These are phyloP conservation scores for Beauveria rudraprayagi DNA, from an alignment of 2,329 filamentous ascomycete genomes.

Conservation along the genomic window DNA sequence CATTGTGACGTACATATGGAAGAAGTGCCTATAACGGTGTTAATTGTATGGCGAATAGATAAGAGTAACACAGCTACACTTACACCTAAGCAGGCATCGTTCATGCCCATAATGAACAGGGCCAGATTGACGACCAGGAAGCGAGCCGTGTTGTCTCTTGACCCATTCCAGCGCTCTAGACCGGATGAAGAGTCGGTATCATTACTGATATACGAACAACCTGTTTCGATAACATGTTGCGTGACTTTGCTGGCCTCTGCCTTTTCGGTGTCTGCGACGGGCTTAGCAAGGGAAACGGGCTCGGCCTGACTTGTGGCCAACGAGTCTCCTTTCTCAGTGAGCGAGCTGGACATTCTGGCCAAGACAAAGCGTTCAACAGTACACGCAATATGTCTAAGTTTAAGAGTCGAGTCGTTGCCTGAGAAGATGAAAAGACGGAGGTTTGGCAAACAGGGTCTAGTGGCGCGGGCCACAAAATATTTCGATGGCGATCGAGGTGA, in stretches of 20 bases:
- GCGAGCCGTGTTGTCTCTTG: constrained; percentile 49
- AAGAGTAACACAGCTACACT: constrained; percentile 18
- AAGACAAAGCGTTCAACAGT: not conserved
- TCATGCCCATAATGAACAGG: constrained; percentile 59
- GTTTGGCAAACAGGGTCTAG: not conserved
- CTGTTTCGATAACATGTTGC: constrained; percentile 9
- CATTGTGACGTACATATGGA: constrained; percentile 32
- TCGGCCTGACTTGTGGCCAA: not conserved
- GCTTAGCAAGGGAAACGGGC: not conserved
- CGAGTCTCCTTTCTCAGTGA: not conserved
- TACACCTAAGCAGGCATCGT: constrained; percentile 59
- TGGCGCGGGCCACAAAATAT: not conserved
- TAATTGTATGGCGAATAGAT: not conserved
- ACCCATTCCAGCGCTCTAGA: constrained; percentile 55
- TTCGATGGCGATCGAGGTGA: not conserved
- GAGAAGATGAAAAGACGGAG: not conserved
- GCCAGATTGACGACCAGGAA: constrained; percentile 51
- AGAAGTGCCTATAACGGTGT: constrained; percentile 34
- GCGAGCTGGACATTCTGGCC: not conserved
- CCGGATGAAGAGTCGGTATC: constrained; percentile 8
- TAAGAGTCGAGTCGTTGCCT: not conserved
- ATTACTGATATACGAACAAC: not conserved
- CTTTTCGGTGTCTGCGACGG: not conserved
- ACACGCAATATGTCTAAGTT: no score
- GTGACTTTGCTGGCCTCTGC: not conserved